These are phyloP conservation scores for Sporothrix brunneoviolacea DNA, from an alignment of 2,329 filamentous ascomycete species.

Conservation along the genomic window DNA sequence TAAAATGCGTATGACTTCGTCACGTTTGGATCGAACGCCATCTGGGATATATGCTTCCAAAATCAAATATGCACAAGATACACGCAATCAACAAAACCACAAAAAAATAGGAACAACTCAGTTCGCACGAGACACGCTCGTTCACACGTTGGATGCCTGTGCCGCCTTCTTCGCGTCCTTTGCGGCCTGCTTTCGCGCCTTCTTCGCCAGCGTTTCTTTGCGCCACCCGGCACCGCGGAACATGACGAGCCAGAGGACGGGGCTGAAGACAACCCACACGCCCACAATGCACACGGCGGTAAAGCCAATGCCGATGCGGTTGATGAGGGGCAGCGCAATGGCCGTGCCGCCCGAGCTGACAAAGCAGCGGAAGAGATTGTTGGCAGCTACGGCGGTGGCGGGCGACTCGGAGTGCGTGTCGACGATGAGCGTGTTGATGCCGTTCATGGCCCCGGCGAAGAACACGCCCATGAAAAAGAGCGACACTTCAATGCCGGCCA, in stretches of 20 bases:
- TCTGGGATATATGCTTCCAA: neutral
- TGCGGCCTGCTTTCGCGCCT: conserved; percentile 4
- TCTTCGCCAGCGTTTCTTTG: conserved; percentile 6
- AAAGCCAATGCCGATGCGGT: conserved; percentile 22
- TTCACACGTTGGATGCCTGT: neutral
- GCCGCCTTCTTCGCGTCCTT: neutral
- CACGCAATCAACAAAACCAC: too few relatives aligned
- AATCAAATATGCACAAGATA: neutral
- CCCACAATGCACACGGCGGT: conserved; percentile 21
- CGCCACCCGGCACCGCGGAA: conserved; percentile 22
- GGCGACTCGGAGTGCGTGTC: conserved; percentile 18
- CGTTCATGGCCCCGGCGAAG: conserved; percentile 19
- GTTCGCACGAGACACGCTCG: too few relatives aligned
- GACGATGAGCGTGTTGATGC: conserved; percentile 20
- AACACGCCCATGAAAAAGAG: conserved; percentile 23
- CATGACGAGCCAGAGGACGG: conserved; percentile 23
- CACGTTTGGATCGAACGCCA: neutral
- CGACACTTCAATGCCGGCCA: conserved; percentile 19
- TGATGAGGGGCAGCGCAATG: conserved; percentile 21
- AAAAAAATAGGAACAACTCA: neutral
- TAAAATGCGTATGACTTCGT: too few relatives aligned
- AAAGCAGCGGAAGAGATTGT: conserved; percentile 22
- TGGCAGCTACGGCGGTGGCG: conserved; percentile 21
- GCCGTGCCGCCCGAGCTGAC: conserved; percentile 23
- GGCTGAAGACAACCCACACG: conserved; percentile 20